Conservation (phyloP, 345 rosid genomes). For the Crucihimalaya himalaica region DNA sequence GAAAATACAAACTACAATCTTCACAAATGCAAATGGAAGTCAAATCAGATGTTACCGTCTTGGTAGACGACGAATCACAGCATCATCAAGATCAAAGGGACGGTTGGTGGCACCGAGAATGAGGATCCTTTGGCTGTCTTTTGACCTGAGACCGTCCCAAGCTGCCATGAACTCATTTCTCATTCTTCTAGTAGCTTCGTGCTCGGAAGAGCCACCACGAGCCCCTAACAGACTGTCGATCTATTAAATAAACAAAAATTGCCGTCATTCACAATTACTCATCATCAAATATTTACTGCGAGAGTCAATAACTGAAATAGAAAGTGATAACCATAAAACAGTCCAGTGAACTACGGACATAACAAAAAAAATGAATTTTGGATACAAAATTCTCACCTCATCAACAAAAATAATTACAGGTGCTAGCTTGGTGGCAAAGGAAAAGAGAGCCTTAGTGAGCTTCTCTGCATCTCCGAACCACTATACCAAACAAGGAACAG, state of each 20-base stretch:
- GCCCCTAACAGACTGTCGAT: conserved; percentile 97
- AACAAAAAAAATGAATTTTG: not conserved
- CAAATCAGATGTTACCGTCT: conserved; percentile 63
- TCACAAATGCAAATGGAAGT: conserved; percentile 3
- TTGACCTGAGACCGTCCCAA: conserved; percentile 97
- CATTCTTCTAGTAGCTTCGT: conserved; percentile 98
- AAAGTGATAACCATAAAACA: too few relatives aligned
- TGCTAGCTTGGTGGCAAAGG: conserved; percentile 89
- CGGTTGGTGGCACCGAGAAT: conserved; percentile 98
- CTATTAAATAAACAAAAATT: conserved; percentile 42
- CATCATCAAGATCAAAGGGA: conserved; percentile 98
- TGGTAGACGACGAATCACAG: conserved; percentile 93
- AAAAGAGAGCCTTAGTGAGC: conserved; percentile 94
- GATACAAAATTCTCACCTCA: conserved; percentile 57
- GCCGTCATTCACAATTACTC: not conserved
- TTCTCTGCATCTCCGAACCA: conserved; percentile 99
- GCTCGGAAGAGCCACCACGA: conserved; percentile 92
- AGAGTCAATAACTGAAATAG: too few relatives aligned
- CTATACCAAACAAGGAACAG: conserved; percentile 44
- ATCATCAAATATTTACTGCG: not conserved
- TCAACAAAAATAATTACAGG: conserved; percentile 96
- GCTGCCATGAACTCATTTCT: conserved; percentile 99
- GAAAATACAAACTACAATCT: not conserved
- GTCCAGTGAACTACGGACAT: not conserved
- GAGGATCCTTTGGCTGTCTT: conserved; percentile 91